Conservation (phyloP, 1,284 basidiomycete species). For the Albatrellus sp. region DNA sequence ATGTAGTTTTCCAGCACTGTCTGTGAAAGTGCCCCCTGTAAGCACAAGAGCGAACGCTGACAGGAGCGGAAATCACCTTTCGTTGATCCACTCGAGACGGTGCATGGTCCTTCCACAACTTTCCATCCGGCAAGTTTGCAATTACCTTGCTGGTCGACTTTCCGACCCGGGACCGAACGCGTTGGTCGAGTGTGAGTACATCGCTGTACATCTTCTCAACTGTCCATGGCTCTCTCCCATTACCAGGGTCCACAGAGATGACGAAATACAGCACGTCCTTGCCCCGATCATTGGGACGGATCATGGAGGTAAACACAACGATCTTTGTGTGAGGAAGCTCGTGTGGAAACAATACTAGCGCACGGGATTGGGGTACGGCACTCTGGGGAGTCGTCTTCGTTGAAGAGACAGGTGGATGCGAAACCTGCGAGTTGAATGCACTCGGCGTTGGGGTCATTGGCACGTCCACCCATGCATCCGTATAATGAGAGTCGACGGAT, state of each 20-base stretch:
- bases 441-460: slow-evolving; percentile 11
- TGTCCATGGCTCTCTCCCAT: slow-evolving; percentile 69
- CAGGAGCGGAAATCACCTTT: slow-evolving; percentile 39
- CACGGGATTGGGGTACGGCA: slow-evolving; percentile 38
- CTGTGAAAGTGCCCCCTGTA: slow-evolving; percentile 22
- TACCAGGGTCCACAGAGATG: slow-evolving; percentile 53
- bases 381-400: not conserved
- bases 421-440: slow-evolving; percentile 8
- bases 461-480: slow-evolving; percentile 7
- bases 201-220: slow-evolving; percentile 93
- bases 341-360: slow-evolving; percentile 52
- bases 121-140: slow-evolving; percentile 76
- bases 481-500: slow-evolving; percentile 1
- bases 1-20: slow-evolving; percentile 79
- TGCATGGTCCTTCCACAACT: slow-evolving; percentile 93
- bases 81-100: slow-evolving; percentile 93
- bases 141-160: slow-evolving; percentile 71
- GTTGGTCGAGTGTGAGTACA: slow-evolving; percentile 73
- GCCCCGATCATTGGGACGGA: slow-evolving; percentile 74
- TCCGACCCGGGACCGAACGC: slow-evolving; percentile 52
- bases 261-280: slow-evolving; percentile 82
- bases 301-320: slow-evolving; percentile 60
- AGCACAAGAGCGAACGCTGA: slow-evolving; percentile 6
- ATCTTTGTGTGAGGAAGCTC: slow-evolving; percentile 59
- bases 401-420: slow-evolving; percentile 3